Percentiles rank a stretch among this genome's conserved stretches.
Evolutionary conservation across 768 basidiomycete genomes (phyloP).

Genomic region (Suillus subaureus): DNA sequence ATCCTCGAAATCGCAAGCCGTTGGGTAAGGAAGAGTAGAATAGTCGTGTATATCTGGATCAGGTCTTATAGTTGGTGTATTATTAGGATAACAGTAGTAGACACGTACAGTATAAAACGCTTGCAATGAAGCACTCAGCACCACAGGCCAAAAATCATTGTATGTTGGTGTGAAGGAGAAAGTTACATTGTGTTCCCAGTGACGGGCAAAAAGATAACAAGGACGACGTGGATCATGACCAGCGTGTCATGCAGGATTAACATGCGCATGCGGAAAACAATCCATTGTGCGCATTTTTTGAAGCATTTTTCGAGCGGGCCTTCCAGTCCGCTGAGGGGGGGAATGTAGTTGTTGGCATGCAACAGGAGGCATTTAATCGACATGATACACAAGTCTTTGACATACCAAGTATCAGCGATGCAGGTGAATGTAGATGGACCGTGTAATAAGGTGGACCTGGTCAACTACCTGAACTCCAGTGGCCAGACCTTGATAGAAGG

Average conservation of each 20-base stretch:
- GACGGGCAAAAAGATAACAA: slow-evolving; percentile 6
- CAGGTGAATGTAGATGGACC: background rate
- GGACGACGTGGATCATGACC: background rate
- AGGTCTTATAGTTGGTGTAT: background rate
- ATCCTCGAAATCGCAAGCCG: slow-evolving; percentile 12
- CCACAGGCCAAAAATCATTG: background rate
- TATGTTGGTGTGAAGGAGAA: background rate
- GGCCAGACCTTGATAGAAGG: background rate
- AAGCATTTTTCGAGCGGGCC: background rate
- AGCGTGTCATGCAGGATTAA: background rate
- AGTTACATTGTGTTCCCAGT: slow-evolving; percentile 9
- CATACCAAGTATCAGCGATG: background rate
- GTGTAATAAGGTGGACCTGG: background rate
- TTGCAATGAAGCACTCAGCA: slow-evolving; percentile 9
- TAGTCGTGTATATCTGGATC: slow-evolving; percentile 15
- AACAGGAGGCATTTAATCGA: background rate
- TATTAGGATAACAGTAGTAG: background rate
- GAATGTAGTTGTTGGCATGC: background rate
- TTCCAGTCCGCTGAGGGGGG: background rate
- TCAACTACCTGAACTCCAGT: background rate
- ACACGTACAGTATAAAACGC: slow-evolving; percentile 11
- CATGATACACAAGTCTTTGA: background rate
- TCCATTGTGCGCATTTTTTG: background rate
- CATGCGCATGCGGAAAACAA: background rate
- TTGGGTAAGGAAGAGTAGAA: slow-evolving; percentile 18